phyloP scores from a whole-genome alignment of 108 stramenopile genomes.

The Ochromonas danica region DNA sequence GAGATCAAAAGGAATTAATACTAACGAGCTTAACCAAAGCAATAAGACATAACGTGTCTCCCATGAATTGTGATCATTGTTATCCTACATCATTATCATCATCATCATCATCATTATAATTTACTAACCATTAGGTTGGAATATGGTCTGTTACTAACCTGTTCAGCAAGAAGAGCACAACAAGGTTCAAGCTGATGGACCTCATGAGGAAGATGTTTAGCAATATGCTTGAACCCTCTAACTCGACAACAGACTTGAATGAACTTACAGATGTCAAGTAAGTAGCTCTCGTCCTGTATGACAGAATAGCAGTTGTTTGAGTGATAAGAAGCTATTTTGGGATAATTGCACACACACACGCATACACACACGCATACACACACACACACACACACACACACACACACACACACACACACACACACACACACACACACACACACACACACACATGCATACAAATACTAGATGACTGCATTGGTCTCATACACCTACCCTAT shows the following conservation, averaged over 20 bases:
- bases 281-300: too few species aligned
- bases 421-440: too few species aligned
- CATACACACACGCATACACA: too few species aligned
- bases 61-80: conserved; percentile 69
- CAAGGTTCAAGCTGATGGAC: conserved; percentile 82
- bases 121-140: neutral
- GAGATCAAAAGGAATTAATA: conserved; percentile 90
- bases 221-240: conserved; percentile 79
- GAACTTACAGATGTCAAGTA: conserved; percentile 68
- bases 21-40: conserved; percentile 89
- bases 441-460: too few species aligned
- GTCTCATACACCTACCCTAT: too few species aligned
- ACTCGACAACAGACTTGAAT: conserved; percentile 86
- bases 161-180: conserved; percentile 58
- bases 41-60: conserved; percentile 85
- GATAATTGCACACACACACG: too few species aligned
- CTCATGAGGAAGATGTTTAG: conserved; percentile 82
- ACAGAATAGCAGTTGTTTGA: too few species aligned
- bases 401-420: too few species aligned
- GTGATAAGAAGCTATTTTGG: too few species aligned
- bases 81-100: conserved; percentile 28
- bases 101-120: neutral
- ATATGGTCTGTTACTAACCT: conserved; percentile 42
- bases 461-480: too few species aligned
- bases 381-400: too few species aligned